Conservation (phyloP, 2,329 filamentous ascomycete species). For the Pyrenophora teres region DNA sequence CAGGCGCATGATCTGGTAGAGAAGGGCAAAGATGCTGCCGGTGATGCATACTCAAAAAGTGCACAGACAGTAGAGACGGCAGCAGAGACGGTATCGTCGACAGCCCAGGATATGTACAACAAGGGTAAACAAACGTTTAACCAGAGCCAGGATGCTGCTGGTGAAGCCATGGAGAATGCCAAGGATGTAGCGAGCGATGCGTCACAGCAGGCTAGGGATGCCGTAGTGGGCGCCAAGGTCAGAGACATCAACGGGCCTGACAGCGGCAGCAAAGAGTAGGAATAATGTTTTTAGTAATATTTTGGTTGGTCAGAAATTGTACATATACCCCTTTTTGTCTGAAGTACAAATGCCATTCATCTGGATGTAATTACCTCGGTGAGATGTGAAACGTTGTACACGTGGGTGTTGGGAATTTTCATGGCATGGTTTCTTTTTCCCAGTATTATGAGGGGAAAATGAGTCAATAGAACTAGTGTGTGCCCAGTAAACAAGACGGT, state of each 20-base stretch:
- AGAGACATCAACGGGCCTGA: conserved; percentile 24
- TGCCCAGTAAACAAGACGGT: no score
- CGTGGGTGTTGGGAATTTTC: neutral
- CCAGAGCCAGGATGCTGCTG: conserved; percentile 27
- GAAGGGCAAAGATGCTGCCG: conserved; percentile 32
- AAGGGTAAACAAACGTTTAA: conserved; percentile 29
- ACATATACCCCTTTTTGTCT: conserved; percentile 22
- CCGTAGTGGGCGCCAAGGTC: conserved; percentile 20
- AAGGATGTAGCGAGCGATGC: conserved; percentile 21
- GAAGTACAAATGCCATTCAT: no score
- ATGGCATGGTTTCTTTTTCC: neutral
- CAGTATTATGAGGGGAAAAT: neutral
- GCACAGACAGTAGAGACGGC: conserved; percentile 16
- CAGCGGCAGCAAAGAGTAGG: conserved; percentile 21
- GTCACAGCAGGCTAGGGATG: conserved; percentile 25
- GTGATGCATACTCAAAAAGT: conserved; percentile 14
- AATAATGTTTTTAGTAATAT: neutral
- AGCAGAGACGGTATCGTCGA: conserved; percentile 7
- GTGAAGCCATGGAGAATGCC: conserved; percentile 30
- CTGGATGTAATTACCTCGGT: neutral
- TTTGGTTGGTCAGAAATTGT: conserved; percentile 14
- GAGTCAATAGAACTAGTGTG: neutral
- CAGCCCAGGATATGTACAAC: conserved; percentile 3
- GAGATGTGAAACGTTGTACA: neutral
- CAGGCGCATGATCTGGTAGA: conserved; percentile 34